phyloP scores from a whole-genome alignment of 495 filamentous ascomycete species.

The Xanthoparmelia taractica region DNA sequence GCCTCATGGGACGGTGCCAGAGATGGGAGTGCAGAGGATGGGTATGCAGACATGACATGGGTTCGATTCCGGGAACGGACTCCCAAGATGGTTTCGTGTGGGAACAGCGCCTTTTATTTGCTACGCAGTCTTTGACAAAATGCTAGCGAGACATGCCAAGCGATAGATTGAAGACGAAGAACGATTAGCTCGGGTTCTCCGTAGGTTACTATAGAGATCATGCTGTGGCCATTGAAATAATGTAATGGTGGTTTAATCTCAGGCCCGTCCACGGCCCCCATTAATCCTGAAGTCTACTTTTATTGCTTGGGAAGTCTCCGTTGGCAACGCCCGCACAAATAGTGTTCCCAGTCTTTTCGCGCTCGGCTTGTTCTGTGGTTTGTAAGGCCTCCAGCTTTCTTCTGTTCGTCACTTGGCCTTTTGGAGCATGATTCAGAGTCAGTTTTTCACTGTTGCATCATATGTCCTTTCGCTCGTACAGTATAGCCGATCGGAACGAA shows the following conservation, averaged over 20 bases:
- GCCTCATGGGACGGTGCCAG: not conserved
- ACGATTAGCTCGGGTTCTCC: not conserved
- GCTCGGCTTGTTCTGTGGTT: not conserved
- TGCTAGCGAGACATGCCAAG: not conserved
- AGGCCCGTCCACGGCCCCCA: not conserved
- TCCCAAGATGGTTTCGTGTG: not conserved
- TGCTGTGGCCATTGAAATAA: not conserved
- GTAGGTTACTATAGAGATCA: not conserved
- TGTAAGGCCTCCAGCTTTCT: not conserved
- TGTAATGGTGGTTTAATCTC: not conserved
- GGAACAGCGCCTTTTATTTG: not conserved
- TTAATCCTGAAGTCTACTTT: not conserved
- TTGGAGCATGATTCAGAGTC: not conserved
- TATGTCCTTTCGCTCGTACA: not conserved
- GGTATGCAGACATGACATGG: not conserved
- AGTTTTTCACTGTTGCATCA: not conserved
- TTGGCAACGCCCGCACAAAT: not conserved
- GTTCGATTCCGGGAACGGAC: not conserved
- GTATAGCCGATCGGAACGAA: not conserved
- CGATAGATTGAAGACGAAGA: not conserved
- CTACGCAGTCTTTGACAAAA: not conserved
- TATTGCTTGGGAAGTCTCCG: not conserved
- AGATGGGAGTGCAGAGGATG: slow-evolving; percentile 1
- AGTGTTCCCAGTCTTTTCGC: not conserved
- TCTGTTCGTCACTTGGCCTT: not conserved